Conservation (phyloP, 257 asterid genomes). For the Parsonsia alboflavescens region DNA sequence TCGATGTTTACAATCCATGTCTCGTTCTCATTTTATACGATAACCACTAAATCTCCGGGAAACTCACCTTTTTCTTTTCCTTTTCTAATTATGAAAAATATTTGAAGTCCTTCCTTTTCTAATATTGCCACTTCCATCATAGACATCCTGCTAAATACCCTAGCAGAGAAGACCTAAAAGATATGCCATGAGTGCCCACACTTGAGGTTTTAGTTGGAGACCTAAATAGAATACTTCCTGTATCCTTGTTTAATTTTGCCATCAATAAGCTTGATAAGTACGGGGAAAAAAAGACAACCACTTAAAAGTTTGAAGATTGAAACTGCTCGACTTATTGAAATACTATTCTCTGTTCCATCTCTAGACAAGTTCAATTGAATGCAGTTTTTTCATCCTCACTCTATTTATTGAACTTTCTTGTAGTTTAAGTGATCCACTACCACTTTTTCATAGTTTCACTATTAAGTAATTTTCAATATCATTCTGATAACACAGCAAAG, state of each 20-base stretch:
- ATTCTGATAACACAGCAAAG: neutral
- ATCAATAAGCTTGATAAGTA: too few species aligned
- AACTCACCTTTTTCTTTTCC: neutral
- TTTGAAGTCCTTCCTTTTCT: neutral
- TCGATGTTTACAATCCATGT: neutral
- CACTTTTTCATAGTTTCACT: neutral
- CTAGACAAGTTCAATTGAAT: too few species aligned
- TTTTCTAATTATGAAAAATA: neutral
- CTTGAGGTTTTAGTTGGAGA: too few species aligned
- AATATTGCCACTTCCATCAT: neutral
- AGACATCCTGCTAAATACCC: neutral
- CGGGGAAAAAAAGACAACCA: neutral
- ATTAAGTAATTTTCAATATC: neutral
- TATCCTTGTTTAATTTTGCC: too few species aligned
- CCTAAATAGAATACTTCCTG: too few species aligned
- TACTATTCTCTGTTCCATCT: neutral
- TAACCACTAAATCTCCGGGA: neutral
- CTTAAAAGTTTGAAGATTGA: too few species aligned
- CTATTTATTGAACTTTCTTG: too few species aligned
- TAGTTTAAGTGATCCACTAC: neutral
- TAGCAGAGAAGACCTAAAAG: neutral
- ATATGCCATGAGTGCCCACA: neutral
- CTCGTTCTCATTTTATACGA: neutral
- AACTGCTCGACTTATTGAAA: too few species aligned
- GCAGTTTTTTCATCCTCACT: neutral